phyloP scores from a whole-genome alignment of 192 early-diverging fungal genomes.

The Linnemannia schmuckeri region DNA sequence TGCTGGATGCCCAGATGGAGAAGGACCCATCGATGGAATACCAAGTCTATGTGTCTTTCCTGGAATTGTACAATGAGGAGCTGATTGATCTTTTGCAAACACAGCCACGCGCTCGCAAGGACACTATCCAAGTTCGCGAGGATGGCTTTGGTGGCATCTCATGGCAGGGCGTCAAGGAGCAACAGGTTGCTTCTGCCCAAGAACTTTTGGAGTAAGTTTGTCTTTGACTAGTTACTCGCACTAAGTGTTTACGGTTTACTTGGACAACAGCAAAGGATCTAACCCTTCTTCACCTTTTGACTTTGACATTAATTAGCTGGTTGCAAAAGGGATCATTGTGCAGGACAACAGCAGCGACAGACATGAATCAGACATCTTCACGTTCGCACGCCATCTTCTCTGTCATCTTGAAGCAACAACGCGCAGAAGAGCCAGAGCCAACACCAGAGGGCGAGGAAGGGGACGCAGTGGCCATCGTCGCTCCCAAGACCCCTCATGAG shows the following conservation, averaged over 20 bases:
- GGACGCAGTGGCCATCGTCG: constrained; percentile 3
- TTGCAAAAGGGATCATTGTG: constrained; percentile 66
- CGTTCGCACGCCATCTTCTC: constrained; percentile 97
- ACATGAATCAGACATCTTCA: constrained; percentile 95
- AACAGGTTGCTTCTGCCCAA: constrained; percentile 74
- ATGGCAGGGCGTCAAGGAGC: constrained; percentile 87
- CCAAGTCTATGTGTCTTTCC: constrained; percentile 82
- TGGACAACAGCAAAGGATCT: not conserved
- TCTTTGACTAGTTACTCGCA: not conserved
- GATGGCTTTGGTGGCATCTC: constrained; percentile 91
- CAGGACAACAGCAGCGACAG: constrained; percentile 89
- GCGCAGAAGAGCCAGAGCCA: constrained; percentile 54
- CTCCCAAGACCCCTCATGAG: constrained; percentile 20
- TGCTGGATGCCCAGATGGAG: constrained; percentile 48
- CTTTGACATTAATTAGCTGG: constrained; percentile 44
- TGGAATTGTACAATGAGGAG: constrained; percentile 99
- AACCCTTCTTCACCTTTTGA: not conserved
- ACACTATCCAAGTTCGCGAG: constrained; percentile 73
- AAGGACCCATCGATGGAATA: constrained; percentile 58
- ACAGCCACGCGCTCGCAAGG: constrained; percentile 43
- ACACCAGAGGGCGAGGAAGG: constrained; percentile 26
- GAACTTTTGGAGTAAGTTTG: constrained; percentile 67
- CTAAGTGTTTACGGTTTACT: not conserved
- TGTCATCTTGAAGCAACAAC: constrained; percentile 85
- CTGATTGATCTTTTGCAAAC: constrained; percentile 85